Evolutionary conservation across 2,329 filamentous ascomycete genomes (phyloP), one percentile per base, ranked within the genome.

Genomic region (Grosmannia clavigera): DNA sequence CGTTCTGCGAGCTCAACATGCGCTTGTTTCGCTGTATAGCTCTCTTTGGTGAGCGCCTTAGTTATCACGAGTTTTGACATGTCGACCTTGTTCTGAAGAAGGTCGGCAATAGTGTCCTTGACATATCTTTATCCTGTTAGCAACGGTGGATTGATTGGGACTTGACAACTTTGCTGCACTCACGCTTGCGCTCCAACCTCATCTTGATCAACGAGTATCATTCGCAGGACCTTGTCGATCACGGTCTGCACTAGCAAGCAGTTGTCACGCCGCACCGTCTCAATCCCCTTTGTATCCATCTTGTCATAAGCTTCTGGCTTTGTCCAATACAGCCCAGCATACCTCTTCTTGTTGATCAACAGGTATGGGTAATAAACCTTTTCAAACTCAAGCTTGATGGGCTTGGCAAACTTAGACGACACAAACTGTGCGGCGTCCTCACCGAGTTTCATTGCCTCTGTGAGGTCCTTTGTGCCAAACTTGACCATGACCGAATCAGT

Each of bases 401-500:
- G 94, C 70, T 94, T 95, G 71, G 92, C 78, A 70, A 99, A 99
- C 71, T 96, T 96, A 54, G 82, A 81, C 5, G 94, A 96, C 50
- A 99, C 94, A 66, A 79, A 95, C 25, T 86, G 80, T 0, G 94
- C 88, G 12, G 94, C 94, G 71, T 99, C 92, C 69, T 96, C 82
- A n/a, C 94, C 94, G 29, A 99, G 78, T 68, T 88, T 91, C 94
- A 99, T 99, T 27, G 91, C 87, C 65, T 94, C 89, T 6, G 83
- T 81, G 22, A 99, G 78, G 64, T 96, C 91, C 51, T 84, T 86
- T 11, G 91, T 92, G 52, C 94, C 94, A 66, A 99, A 99, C 70
- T 96, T 97, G 63, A 99, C 92, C 94, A 99, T 99, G 75, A 99
- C 94, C 10, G 94, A 99, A 80, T 99, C 94, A 2, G 94, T 99